phyloP scores from a whole-genome alignment of 2,329 filamentous ascomycete genomes.

The Metarhizium rileyi region DNA sequence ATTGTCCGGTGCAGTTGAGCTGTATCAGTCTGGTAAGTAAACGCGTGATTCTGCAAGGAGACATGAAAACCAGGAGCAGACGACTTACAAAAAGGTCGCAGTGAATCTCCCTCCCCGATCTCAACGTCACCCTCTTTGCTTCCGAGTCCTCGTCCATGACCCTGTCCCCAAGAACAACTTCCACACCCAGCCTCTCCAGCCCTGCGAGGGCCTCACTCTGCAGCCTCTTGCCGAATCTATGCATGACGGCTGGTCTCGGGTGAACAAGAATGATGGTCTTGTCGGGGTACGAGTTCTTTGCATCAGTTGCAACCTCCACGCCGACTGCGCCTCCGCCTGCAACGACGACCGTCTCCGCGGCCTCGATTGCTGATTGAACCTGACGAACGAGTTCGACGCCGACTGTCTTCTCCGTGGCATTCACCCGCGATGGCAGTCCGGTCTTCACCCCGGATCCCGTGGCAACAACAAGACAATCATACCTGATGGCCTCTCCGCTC shows the following conservation, averaged over 20 bases:
- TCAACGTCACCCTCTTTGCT: slow-evolving; percentile 31
- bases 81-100: slow-evolving; percentile 40
- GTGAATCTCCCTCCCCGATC: slow-evolving; percentile 32
- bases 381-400: slow-evolving; percentile 32
- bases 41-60: neutral
- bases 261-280: slow-evolving; percentile 50
- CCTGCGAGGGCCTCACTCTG: slow-evolving; percentile 30
- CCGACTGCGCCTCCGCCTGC: slow-evolving; percentile 53
- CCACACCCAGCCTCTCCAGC: slow-evolving; percentile 35
- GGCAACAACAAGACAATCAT: slow-evolving; percentile 46
- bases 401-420: slow-evolving; percentile 28
- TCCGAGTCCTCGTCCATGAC: slow-evolving; percentile 26
- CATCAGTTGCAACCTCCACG: slow-evolving; percentile 50
- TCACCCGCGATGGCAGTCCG: slow-evolving; percentile 38
- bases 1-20: slow-evolving; percentile 52
- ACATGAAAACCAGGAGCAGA: neutral
- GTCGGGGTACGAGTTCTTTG: slow-evolving; percentile 43
- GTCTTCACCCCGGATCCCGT: slow-evolving; percentile 40
- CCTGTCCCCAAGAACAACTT: slow-evolving; percentile 42
- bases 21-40: slow-evolving; percentile 14
- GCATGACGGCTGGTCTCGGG: slow-evolving; percentile 43
- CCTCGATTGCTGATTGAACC: slow-evolving; percentile 36
- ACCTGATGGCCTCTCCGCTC: slow-evolving; percentile 35
- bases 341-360: slow-evolving; percentile 35
- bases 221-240: slow-evolving; percentile 36